Evolutionary conservation across 352 stramenopile species (phyloP), one percentile per base, ranked within the genome.

Genomic region (Phytophthora citricola): DNA sequence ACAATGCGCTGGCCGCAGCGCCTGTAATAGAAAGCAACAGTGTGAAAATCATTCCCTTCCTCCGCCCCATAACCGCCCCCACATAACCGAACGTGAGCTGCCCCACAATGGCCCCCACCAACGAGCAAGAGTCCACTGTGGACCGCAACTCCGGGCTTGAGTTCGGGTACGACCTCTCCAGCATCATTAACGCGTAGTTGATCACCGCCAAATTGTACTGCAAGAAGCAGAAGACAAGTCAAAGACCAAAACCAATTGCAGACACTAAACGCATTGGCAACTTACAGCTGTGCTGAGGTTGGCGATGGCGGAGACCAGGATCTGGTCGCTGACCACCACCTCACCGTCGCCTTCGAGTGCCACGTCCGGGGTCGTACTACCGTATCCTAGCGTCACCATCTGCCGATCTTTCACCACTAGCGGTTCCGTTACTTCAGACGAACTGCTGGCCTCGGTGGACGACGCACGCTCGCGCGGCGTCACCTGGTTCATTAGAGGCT

Each of bases 31-130:
- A 83, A 27, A 94, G 61, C 55, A 92, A 5, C 43, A 94, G 64
- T 45, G 88, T 93, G 43, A 92, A 64, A 54, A 93, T 87, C 82
- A 96, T 92, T 17, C 67, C 85, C 61, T 86, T 89, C 50, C 76
- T 73, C 24, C 86, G 79, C 4, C 86, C 86, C 39, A 94, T 61
- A 14, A 78, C 70, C 17, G 90, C 77, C 44, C 86, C 88, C 24
- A 93, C 78, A 51, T 94, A 94, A 12, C 88, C 88, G 52, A 94
- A 94, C 24, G 83, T 86, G 46, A 94, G 71, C 61, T 94, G 86
- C 4, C 86, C 88, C 22, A 85, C 63, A 51, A 96, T 92, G n/a
- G 86, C 88, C 3, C 88, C 88, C 3, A 90, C 72, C 20, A 96
- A 73, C 26, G 86, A 91, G 58, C 81, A 90, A 11, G 87, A 81